Evolutionary conservation across 176 grass and related monocot genomes (phyloP).

Genomic region (barley (Hordeum vulgare)): DNA sequence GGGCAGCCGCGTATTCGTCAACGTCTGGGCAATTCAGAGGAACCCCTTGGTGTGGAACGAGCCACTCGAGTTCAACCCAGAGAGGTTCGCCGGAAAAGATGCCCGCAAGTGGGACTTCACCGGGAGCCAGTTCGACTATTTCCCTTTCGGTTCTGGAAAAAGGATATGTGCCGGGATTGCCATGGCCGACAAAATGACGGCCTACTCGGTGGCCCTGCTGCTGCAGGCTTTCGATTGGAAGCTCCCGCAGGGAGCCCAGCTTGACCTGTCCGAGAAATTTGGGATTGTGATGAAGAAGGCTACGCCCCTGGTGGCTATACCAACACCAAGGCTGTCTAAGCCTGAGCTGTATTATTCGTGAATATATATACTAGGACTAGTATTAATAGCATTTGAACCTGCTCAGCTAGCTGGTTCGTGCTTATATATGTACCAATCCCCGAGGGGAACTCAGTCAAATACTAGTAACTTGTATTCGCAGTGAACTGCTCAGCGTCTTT

Average conservation of each 20-base stretch:
- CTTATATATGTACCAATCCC: no score
- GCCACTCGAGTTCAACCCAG: constrained; percentile 42
- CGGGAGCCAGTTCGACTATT: constrained; percentile 40
- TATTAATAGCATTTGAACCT: no score
- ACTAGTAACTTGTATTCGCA: no score
- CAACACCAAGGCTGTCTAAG: constrained; percentile 40
- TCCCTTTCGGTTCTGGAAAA: constrained; percentile 62
- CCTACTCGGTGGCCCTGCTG: constrained; percentile 44
- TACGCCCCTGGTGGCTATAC: constrained; percentile 35
- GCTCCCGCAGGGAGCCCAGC: constrained; percentile 17
- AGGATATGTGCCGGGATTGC: constrained; percentile 58
- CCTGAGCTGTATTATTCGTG: no score
- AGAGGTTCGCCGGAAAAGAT: constrained; percentile 30
- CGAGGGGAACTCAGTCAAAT: no score
- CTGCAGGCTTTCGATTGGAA: constrained; percentile 67
- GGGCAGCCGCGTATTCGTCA: constrained; percentile 43
- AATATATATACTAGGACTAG: no score
- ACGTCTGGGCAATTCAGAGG: constrained; percentile 57
- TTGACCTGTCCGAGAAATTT: constrained; percentile 47
- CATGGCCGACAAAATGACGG: constrained; percentile 53
- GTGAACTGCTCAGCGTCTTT: no score
- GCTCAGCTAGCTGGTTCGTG: no score
- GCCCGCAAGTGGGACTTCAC: constrained; percentile 36
- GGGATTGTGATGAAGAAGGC: constrained; percentile 74
- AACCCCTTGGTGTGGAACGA: constrained; percentile 43